Base-by-base conservation (phyloP, 192 early-diverging fungal species). In the Coemansia sp. region DNA sequence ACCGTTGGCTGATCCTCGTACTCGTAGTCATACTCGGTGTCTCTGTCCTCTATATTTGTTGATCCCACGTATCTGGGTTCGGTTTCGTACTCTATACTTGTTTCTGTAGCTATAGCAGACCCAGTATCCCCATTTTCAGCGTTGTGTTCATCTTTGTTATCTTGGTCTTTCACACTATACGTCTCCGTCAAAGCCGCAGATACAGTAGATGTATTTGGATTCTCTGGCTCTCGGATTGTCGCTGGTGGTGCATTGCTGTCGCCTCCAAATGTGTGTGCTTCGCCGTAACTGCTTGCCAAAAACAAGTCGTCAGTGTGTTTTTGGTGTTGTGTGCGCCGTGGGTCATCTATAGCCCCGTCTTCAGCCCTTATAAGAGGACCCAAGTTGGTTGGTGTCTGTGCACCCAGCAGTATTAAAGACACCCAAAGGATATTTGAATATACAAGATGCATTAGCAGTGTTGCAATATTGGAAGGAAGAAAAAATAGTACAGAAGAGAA, bases 321-420 rank as follows among this genome's bases (percentile, higher is more conserved):
- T 26, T 26, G 26, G 15, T 49, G 42, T 43, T 43, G 42, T 43
- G 42, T 43, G 42, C 4, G 6, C 6, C 18, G 47, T 11, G 2
- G 47, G 47, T 49, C 12, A 4, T 52, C 49, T 22, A 11, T 3
- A 6, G 19, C 49, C 22, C 22, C 22, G 49, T 8, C 18, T 1
- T 5, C 49, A 22, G 6, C 22, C 8, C 19, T 22, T 22, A 11
- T 0, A 7, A 21, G 6, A 3, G 19, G 6, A 22, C 22, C 49
- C 21, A 22, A 5, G 11, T 21, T 22, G 11, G 49, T 19, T 22
- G 22, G 49, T 21, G 49, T 22, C 19, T 22, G 49, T 11, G 11
- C 22, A 7, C 18, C 49, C 49, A 22, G 19, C 49, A 52, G 18
- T 58, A 58, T 58, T 58, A 58, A 58, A 37, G 32, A 36, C 56